Percentiles rank a stretch among this genome's conserved stretches.
These are phyloP conservation scores for Nannizziopsis arthrosporioides DNA, from an alignment of 2,329 filamentous ascomycete species.

Conservation along the genomic window DNA sequence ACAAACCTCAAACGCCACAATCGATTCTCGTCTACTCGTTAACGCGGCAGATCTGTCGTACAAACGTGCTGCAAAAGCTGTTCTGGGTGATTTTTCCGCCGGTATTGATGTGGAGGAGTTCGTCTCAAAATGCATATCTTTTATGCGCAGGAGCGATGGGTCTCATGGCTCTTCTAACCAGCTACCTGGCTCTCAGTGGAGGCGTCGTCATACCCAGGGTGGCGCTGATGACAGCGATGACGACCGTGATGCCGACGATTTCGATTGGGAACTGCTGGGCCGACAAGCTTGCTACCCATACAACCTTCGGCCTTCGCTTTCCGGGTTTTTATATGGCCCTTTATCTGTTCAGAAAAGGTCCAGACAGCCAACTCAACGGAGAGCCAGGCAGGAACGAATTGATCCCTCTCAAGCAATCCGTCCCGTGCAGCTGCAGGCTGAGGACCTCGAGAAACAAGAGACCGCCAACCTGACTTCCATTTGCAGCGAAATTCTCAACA, in stretches of 20 bases:
- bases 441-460: constrained; percentile 63
- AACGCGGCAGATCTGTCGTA: constrained; percentile 67
- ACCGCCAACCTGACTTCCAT: constrained; percentile 68
- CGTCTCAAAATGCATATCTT: constrained; percentile 76
- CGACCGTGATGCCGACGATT: constrained; percentile 58
- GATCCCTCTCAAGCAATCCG: constrained; percentile 56
- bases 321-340: constrained; percentile 77
- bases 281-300: constrained; percentile 61
- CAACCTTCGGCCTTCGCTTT: constrained; percentile 61
- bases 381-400: constrained; percentile 56
- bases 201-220: constrained; percentile 28
- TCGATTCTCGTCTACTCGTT: constrained; percentile 79
- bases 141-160: constrained; percentile 60
- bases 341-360: constrained; percentile 78
- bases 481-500: constrained; percentile 60
- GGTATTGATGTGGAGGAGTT: constrained; percentile 87
- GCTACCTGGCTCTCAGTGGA: constrained; percentile 27
- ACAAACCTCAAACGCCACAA: constrained; percentile 80
- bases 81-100: constrained; percentile 58
- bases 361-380: constrained; percentile 58
- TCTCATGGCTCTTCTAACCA: constrained; percentile 38
- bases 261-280: constrained; percentile 80
- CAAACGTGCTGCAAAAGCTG: constrained; percentile 63
- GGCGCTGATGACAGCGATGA: constrained; percentile 55
- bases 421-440: constrained; percentile 63